These are phyloP conservation scores for Pythium rishiriense DNA, from an alignment of 352 stramenopile species.

Conservation along the genomic window DNA sequence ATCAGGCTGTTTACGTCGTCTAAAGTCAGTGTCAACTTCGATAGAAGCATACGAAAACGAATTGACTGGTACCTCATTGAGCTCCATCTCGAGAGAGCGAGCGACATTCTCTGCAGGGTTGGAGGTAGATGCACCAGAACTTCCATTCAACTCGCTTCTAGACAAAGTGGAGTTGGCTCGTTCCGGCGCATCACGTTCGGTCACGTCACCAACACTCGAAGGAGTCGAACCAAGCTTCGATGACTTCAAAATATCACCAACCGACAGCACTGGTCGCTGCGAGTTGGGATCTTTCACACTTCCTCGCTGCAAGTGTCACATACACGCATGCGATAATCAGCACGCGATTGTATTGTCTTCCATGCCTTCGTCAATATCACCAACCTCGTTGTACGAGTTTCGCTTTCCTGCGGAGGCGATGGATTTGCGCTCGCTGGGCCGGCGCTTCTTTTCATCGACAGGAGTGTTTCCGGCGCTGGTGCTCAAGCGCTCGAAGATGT, in stretches of 20 bases:
- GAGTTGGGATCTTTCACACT: conserved; percentile 3
- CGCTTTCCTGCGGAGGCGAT: conserved; percentile 22
- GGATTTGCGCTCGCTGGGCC: conserved; percentile 28
- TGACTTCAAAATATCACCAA: conserved; percentile 48
- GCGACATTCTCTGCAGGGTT: conserved; percentile 32
- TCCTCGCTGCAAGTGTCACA: conserved; percentile 18
- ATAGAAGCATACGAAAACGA: neutral
- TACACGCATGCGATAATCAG: conserved; percentile 21
- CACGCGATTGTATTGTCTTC: conserved; percentile 16
- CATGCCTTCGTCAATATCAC: conserved; percentile 19
- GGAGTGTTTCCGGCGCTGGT: conserved; percentile 31
- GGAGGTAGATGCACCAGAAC: neutral
- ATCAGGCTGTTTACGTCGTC: neutral
- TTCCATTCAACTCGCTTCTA: conserved; percentile 7
- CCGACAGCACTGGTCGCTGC: conserved; percentile 24
- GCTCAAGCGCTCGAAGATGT: conserved; percentile 49
- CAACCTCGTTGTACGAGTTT: conserved; percentile 38
- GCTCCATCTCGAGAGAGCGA: conserved; percentile 16
- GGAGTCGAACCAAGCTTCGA: conserved; percentile 35
- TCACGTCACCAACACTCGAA: conserved; percentile 3
- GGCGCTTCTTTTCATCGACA: conserved; percentile 32
- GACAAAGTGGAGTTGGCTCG: neutral
- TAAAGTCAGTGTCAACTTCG: neutral
- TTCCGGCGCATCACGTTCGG: neutral
- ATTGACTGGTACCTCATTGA: conserved; percentile 18